Conservation (phyloP, 2,329 filamentous ascomycete species). For the Sphaerulina populicola region DNA sequence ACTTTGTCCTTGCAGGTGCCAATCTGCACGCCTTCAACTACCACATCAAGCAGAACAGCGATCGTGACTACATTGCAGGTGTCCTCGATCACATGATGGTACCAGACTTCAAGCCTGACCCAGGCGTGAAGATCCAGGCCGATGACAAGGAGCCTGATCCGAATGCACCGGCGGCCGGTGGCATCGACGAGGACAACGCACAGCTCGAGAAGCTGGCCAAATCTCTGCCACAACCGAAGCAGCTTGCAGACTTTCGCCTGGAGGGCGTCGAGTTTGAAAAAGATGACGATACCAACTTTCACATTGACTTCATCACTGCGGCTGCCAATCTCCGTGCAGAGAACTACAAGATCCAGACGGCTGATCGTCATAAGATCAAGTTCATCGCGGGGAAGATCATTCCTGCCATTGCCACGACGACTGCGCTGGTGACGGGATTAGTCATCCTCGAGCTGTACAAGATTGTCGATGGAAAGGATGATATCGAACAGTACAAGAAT, state of each 20-base stretch:
- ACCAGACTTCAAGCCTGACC: conserved; percentile 84
- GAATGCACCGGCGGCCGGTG: conserved; percentile 51
- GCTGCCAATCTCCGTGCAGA: conserved; percentile 93
- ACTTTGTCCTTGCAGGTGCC: conserved; percentile 78
- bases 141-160: conserved; percentile 93
- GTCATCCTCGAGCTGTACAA: conserved; percentile 93
- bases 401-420: conserved; percentile 94
- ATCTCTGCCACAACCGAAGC: conserved; percentile 68
- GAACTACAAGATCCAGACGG: conserved; percentile 93
- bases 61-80: conserved; percentile 62
- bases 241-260: conserved; percentile 78
- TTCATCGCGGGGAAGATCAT: conserved; percentile 99
- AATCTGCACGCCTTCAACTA: conserved; percentile 98
- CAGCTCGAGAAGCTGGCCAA: conserved; percentile 65
- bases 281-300: conserved; percentile 94
- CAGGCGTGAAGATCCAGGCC: conserved; percentile 91
- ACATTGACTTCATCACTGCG: conserved; percentile 98
- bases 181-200: conserved; percentile 56
- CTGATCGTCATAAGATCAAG: conserved; percentile 96
- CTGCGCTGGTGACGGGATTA: conserved; percentile 86
- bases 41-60: conserved; percentile 66
- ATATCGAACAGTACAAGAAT: conserved; percentile 98
- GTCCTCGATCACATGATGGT: conserved; percentile 89
- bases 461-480: conserved; percentile 89
- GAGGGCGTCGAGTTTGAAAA: conserved; percentile 95